These are phyloP conservation scores for Trichocladium uniseriatum DNA, from an alignment of 495 filamentous ascomycete genomes.

Conservation along the genomic window DNA sequence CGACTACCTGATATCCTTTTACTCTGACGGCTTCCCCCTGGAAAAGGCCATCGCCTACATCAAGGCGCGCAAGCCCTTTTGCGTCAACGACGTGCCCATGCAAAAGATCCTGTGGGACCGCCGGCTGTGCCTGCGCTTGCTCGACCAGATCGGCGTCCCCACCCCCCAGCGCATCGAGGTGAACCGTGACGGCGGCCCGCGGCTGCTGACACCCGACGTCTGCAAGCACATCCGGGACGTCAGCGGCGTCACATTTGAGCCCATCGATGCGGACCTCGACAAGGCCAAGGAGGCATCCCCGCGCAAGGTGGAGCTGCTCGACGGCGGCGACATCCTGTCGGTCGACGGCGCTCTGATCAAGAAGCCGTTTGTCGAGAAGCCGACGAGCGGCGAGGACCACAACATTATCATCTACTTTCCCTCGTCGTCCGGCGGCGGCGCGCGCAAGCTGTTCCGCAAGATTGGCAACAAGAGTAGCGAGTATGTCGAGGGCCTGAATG, in stretches of 20 bases:
- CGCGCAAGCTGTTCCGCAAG: slow-evolving; percentile 87
- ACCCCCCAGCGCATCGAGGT: slow-evolving; percentile 88
- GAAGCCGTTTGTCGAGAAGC: slow-evolving; percentile 98
- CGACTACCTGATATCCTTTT: slow-evolving; percentile 96
- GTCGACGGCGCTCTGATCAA: slow-evolving; percentile 74
- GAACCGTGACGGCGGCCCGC: slow-evolving; percentile 86
- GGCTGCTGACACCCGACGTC: slow-evolving; percentile 62
- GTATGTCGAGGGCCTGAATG: slow-evolving; percentile 61
- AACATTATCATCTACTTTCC: slow-evolving; percentile 98
- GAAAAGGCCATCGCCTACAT: slow-evolving; percentile 96
- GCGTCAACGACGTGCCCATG: slow-evolving; percentile 96
- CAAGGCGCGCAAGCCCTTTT: slow-evolving; percentile 84
- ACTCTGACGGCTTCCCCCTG: slow-evolving; percentile 91
- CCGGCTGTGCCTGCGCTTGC: slow-evolving; percentile 72
- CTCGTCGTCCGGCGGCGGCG: slow-evolving; percentile 73
- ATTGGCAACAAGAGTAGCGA: slow-evolving; percentile 98
- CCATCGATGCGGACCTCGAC: slow-evolving; percentile 53
- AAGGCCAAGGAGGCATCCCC: slow-evolving; percentile 45
- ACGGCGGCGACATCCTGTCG: slow-evolving; percentile 75
- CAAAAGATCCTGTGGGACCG: slow-evolving; percentile 97
- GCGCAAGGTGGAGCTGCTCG: slow-evolving; percentile 70
- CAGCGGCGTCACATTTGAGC: slow-evolving; percentile 70
- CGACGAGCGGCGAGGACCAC: slow-evolving; percentile 95
- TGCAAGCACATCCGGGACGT: slow-evolving; percentile 67
- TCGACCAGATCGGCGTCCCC: slow-evolving; percentile 81